These are phyloP conservation scores for Scutellaria minor DNA, from an alignment of 257 asterid species.

Conservation along the genomic window DNA sequence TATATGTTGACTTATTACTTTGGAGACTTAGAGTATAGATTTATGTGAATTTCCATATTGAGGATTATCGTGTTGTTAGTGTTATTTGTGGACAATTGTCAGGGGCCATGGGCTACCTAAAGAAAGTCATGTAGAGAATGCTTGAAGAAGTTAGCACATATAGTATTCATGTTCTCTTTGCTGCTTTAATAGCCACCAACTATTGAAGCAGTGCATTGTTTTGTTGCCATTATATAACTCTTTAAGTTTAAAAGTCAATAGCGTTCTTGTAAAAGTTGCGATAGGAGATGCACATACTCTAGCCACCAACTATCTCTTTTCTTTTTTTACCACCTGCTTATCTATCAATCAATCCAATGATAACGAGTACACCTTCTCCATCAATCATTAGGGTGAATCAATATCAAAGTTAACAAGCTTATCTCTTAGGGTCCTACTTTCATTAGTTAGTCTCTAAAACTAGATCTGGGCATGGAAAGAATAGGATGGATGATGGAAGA, in stretches of 20 bases:
- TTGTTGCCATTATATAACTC: slow-evolving; percentile 4
- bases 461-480: neutral
- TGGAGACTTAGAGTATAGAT: neutral
- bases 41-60: neutral
- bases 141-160: neutral
- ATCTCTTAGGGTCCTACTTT: slow-evolving; percentile 1
- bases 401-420: neutral
- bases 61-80: neutral
- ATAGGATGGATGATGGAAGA: neutral
- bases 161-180: neutral
- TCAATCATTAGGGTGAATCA: neutral
- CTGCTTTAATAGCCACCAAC: slow-evolving; percentile 2
- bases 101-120: neutral
- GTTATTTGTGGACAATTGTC: slow-evolving; percentile 8
- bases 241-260: neutral
- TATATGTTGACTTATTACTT: slow-evolving; percentile 12
- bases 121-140: slow-evolving; percentile 13
- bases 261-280: neutral
- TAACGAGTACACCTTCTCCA: slow-evolving; percentile 6
- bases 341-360: slow-evolving; percentile 10
- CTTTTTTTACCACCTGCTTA: slow-evolving; percentile 5
- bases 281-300: neutral
- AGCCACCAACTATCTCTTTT: neutral
- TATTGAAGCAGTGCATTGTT: neutral
- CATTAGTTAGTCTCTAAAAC: slow-evolving; percentile 20